A percentile compares a stretch with the other conserved stretches of the same genome.
These are phyloP conservation scores for Saccharomyces hybrid DNA, from an alignment of 1,139 yeast genomes.

Conservation along the genomic window DNA sequence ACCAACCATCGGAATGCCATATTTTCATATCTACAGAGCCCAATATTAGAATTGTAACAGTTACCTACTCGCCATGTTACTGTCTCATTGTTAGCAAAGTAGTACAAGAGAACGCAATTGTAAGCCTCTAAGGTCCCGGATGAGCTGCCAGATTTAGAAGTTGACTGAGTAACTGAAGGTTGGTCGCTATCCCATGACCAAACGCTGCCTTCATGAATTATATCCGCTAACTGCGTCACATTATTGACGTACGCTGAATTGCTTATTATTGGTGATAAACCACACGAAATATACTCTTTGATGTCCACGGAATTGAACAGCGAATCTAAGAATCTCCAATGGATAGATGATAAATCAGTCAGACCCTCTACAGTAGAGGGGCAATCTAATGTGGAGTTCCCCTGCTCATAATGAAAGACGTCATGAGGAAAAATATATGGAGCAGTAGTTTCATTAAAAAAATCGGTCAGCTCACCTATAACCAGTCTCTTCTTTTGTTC, in stretches of 20 bases:
- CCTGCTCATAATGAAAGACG: slow-evolving; percentile 12
- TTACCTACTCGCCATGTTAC: slow-evolving; percentile 54
- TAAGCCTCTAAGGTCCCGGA: slow-evolving; percentile 35
- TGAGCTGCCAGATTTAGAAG: slow-evolving; percentile 12
- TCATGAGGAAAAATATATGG: slow-evolving; percentile 15
- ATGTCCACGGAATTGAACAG: slow-evolving; percentile 35
- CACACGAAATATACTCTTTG: slow-evolving; percentile 40
- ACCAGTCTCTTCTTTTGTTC: slow-evolving; percentile 37
- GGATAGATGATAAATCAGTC: slow-evolving; percentile 7
- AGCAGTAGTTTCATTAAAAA: slow-evolving; percentile 7
- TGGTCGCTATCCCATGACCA: slow-evolving; percentile 71
- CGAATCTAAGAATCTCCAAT: slow-evolving; percentile 35
- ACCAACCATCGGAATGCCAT: slow-evolving; percentile 45
- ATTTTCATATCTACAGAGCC: slow-evolving; percentile 46
- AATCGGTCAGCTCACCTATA: slow-evolving; percentile 11
- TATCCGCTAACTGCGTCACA: slow-evolving; percentile 24
- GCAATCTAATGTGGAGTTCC: slow-evolving; percentile 19
- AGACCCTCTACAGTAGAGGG: slow-evolving; percentile 19
- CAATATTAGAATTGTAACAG: slow-evolving; percentile 49
- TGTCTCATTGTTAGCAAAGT: slow-evolving; percentile 25
- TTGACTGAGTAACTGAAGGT: slow-evolving; percentile 34
- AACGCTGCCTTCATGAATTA: slow-evolving; percentile 34
- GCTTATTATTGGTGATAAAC: slow-evolving; percentile 51
- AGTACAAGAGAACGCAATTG: slow-evolving; percentile 49
- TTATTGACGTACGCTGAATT: slow-evolving; percentile 20